A percentile compares a stretch with the other conserved stretches of the same genome.
phyloP scores from a whole-genome alignment of 2,329 filamentous ascomycete species.

The Colletotrichum tamarilloi region DNA sequence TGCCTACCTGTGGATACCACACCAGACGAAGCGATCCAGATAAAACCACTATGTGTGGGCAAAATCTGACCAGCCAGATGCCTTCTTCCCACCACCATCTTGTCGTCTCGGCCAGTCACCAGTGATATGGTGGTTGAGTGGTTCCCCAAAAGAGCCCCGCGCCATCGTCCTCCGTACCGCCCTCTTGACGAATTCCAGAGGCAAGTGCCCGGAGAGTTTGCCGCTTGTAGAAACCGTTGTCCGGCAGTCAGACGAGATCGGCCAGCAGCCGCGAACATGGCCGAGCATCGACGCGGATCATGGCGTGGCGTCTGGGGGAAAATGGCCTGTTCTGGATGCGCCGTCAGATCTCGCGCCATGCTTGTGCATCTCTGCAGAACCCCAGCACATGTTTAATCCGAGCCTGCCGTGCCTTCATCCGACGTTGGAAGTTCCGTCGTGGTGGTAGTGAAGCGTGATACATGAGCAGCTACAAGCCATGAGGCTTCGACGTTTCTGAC shows the following conservation, averaged over 20 bases:
- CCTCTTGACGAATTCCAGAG: background rate
- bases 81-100: slow-evolving; percentile 4
- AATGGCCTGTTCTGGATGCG: slow-evolving; percentile 29
- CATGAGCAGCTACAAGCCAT: background rate
- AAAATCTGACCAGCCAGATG: background rate
- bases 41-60: background rate
- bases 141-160: slow-evolving; percentile 13
- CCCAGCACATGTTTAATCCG: background rate
- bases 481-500: background rate
- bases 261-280: slow-evolving; percentile 8
- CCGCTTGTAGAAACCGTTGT: slow-evolving; percentile 21
- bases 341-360: slow-evolving; percentile 16
- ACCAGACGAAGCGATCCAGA: background rate
- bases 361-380: background rate
- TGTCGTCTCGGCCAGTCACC: background rate
- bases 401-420: background rate
- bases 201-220: slow-evolving; percentile 13
- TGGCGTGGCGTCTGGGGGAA: slow-evolving; percentile 19
- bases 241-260: slow-evolving; percentile 28
- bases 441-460: background rate
- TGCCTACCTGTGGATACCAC: slow-evolving; percentile 11
- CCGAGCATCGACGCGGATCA: slow-evolving; percentile 13
- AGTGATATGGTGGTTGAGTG: background rate
- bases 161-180: background rate
- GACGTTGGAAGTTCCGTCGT: background rate